These are phyloP conservation scores for Grosmannia serpens DNA, from an alignment of 2,329 filamentous ascomycete species.

Conservation along the genomic window DNA sequence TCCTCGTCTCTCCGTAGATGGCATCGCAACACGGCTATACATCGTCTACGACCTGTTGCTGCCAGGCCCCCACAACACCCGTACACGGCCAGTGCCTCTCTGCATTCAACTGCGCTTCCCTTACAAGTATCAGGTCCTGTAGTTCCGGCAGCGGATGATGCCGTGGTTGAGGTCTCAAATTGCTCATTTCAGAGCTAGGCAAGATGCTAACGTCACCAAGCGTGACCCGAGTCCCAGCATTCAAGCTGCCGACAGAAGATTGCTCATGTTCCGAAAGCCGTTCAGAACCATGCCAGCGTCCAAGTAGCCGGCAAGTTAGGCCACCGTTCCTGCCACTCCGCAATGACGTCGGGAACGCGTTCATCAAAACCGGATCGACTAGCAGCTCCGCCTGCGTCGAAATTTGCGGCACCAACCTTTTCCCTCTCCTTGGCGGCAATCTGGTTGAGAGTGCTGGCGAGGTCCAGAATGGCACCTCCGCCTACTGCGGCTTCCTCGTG, in stretches of 20 bases:
- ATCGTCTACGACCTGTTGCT: neutral
- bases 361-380: constrained; percentile 78
- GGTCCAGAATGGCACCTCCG: constrained; percentile 80
- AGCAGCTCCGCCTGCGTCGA: constrained; percentile 56
- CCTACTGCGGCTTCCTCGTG: constrained; percentile 91
- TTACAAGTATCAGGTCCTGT: neutral
- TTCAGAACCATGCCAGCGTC: constrained; percentile 89
- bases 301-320: constrained; percentile 82
- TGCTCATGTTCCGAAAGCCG: neutral
- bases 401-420: constrained; percentile 48
- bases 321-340: constrained; percentile 90
- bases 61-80: neutral
- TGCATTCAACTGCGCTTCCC: neutral
- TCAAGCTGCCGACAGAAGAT: neutral
- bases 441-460: constrained; percentile 74
- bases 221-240: neutral
- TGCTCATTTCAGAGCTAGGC: neutral
- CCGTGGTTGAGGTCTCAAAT: neutral
- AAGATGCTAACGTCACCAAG: neutral
- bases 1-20: neutral
- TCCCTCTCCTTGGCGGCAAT: constrained; percentile 69
- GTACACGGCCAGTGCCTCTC: too few relatives aligned
- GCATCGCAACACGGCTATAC: too few relatives aligned
- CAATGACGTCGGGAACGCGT: constrained; percentile 81
- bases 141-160: neutral